Conservation (phyloP, 768 basidiomycete genomes). For the Tulasnella sp. region DNA sequence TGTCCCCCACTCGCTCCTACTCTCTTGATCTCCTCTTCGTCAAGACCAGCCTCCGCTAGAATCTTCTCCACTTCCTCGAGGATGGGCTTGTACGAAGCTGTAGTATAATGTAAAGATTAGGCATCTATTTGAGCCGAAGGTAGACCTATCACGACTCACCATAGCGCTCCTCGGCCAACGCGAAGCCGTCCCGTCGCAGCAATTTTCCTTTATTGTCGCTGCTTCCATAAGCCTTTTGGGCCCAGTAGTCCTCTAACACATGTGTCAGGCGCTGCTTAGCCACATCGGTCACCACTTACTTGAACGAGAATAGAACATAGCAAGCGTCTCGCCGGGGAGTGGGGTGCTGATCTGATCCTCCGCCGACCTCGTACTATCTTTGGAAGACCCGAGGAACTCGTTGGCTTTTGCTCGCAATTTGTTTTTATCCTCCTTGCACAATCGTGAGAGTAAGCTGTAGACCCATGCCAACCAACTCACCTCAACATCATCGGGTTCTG, state of each 20-base stretch:
- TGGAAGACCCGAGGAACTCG: conserved; percentile 58
- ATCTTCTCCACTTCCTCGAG: conserved; percentile 80
- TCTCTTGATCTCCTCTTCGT: conserved; percentile 72
- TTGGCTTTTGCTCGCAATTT: conserved; percentile 47
- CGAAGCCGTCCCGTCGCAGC: conserved; percentile 73
- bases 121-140: not conserved
- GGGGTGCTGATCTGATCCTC: conserved; percentile 79
- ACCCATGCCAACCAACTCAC: not conserved
- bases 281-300: conserved; percentile 46
- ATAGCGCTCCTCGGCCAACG: conserved; percentile 68
- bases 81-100: conserved; percentile 78
- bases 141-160: conserved; percentile 44
- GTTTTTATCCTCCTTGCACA: conserved; percentile 34
- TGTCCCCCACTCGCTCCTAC: conserved; percentile 47
- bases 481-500: conserved; percentile 22
- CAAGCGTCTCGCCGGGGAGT: conserved; percentile 76
- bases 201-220: conserved; percentile 72
- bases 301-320: conserved; percentile 77
- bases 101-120: not conserved
- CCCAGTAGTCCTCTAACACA: conserved; percentile 70
- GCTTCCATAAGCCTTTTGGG: conserved; percentile 59
- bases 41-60: conserved; percentile 74
- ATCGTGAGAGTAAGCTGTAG: not conserved
- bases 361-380: conserved; percentile 51
- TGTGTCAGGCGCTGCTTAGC: not conserved